phyloP scores from a whole-genome alignment of 352 stramenopile genomes.

The Thalassiosira hispida region DNA sequence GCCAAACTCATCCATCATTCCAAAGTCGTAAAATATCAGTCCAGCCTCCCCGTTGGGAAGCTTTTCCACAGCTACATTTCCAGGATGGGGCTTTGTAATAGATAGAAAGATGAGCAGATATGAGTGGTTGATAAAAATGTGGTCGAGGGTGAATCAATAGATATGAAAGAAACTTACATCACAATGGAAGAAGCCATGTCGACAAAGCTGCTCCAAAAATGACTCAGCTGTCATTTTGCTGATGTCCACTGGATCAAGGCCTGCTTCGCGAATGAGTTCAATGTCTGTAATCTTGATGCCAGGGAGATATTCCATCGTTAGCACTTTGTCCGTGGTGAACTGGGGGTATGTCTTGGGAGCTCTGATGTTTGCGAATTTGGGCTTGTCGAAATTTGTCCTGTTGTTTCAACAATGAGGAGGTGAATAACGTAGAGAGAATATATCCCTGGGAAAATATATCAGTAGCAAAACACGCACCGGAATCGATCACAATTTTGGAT shows the following conservation, averaged over 20 bases:
- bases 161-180: constrained; percentile 69
- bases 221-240: constrained; percentile 88
- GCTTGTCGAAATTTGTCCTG: constrained; percentile 80
- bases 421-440: neutral
- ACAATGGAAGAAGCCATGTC: constrained; percentile 96
- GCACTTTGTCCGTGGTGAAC: constrained; percentile 67
- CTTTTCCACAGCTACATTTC: constrained; percentile 87
- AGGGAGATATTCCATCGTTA: constrained; percentile 94
- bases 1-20: constrained; percentile 91
- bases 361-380: constrained; percentile 87
- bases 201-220: constrained; percentile 95
- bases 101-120: neutral
- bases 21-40: constrained; percentile 92
- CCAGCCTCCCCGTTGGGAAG: constrained; percentile 71
- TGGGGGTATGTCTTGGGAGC: constrained; percentile 78
- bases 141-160: constrained; percentile 11
- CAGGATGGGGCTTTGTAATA: constrained; percentile 57
- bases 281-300: constrained; percentile 94
- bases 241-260: constrained; percentile 87
- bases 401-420: neutral
- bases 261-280: constrained; percentile 84
- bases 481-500: constrained; percentile 86
- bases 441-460: neutral
- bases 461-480: constrained; percentile 42
- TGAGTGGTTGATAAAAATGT: neutral